Percentiles rank a stretch among this genome's conserved stretches.
phyloP scores from a whole-genome alignment of 495 filamentous ascomycete genomes.

The Penicillium lividum region DNA sequence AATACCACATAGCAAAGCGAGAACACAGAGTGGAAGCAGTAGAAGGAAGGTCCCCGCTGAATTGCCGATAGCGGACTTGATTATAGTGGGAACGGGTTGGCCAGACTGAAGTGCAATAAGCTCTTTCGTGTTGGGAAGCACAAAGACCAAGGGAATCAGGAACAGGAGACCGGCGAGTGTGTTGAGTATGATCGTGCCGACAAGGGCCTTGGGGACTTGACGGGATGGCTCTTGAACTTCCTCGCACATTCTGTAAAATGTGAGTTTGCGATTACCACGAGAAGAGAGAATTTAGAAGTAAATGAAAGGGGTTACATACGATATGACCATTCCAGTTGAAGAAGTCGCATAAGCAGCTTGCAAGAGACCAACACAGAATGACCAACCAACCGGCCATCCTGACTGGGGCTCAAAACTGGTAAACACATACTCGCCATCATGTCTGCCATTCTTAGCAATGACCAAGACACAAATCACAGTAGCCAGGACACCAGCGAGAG shows the following conservation, averaged over 20 bases:
- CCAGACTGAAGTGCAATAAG: conserved; percentile 37
- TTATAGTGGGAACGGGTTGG: conserved; percentile 27
- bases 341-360: conserved; percentile 57
- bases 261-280: conserved; percentile 3
- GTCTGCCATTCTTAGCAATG: conserved; percentile 47
- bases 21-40: conserved; percentile 63
- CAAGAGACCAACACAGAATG: conserved; percentile 56
- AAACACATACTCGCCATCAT: conserved; percentile 56
- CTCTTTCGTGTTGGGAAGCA: conserved; percentile 54
- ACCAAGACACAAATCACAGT: conserved; percentile 56
- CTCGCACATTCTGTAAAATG: conserved; percentile 48
- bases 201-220: conserved; percentile 65
- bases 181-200: conserved; percentile 63
- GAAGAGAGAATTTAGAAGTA: not conserved
- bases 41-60: conserved; percentile 61
- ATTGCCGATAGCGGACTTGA: conserved; percentile 24
- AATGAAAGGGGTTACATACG: conserved; percentile 11
- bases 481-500: conserved; percentile 51
- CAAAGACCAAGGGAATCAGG: conserved; percentile 58
- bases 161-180: conserved; percentile 65
- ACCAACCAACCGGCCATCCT: conserved; percentile 60
- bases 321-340: conserved; percentile 47
- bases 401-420: conserved; percentile 51
- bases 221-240: conserved; percentile 64
- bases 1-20: conserved; percentile 40